phyloP scores from a whole-genome alignment of 1,139 yeast genomes.

The Lodderomyces elongisporus region DNA sequence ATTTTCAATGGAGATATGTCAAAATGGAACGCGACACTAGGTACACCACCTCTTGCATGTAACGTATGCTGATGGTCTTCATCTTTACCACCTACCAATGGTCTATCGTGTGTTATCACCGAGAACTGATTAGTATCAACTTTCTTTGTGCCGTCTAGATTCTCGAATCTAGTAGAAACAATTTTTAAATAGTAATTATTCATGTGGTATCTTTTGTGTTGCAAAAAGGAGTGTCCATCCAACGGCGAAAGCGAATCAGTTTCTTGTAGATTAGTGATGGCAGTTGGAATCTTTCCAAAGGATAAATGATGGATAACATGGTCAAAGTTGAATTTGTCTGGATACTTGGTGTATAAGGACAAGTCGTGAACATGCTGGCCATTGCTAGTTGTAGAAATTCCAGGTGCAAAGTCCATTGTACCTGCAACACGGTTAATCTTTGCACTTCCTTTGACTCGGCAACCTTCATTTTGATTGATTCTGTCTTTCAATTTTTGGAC shows the following conservation, averaged over 20 bases:
- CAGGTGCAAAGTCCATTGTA: slow-evolving; percentile 93
- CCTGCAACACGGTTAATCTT: slow-evolving; percentile 84
- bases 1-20: slow-evolving; percentile 93
- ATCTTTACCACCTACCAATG: slow-evolving; percentile 80
- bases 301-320: slow-evolving; percentile 77
- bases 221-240: slow-evolving; percentile 45
- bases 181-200: slow-evolving; percentile 81
- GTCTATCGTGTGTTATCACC: slow-evolving; percentile 86
- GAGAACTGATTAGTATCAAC: slow-evolving; percentile 90
- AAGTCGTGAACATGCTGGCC: slow-evolving; percentile 79
- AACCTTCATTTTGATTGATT: slow-evolving; percentile 65
- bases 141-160: slow-evolving; percentile 40
- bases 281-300: slow-evolving; percentile 49
- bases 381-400: slow-evolving; percentile 53
- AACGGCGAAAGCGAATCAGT: slow-evolving; percentile 61
- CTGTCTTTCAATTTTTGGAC: slow-evolving; percentile 55
- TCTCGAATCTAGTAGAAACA: slow-evolving; percentile 84
- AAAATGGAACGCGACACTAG: slow-evolving; percentile 82
- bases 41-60: slow-evolving; percentile 83
- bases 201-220: slow-evolving; percentile 55
- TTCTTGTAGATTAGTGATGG: slow-evolving; percentile 31
- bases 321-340: slow-evolving; percentile 58
- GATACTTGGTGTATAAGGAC: slow-evolving; percentile 57
- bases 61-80: slow-evolving; percentile 84
- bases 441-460: slow-evolving; percentile 77